Base-by-base conservation (phyloP, 768 basidiomycete species). In the Lactarius sanguifluus region DNA sequence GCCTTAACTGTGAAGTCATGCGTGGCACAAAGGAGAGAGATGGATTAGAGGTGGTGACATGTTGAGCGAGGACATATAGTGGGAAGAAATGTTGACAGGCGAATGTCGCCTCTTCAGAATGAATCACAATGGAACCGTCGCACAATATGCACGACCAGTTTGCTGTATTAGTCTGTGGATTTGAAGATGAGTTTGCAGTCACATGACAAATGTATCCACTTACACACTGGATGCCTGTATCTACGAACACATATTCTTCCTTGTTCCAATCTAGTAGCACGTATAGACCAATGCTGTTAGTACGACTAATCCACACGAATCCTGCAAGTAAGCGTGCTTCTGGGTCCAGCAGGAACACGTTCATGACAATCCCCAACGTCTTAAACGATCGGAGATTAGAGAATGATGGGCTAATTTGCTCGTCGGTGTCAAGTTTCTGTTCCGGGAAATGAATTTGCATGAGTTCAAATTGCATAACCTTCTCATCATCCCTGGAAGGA, bases 101-200 rank as follows among this genome's bases (percentile, higher is more conserved):
- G 5, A 80, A 80, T 9, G 86, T 84, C 61, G 81, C 82, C 74
- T 89, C 88, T 76, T 90, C 89, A 43, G 84, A 87, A 71, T 91
- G 89, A 43, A 91, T 87, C 41, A 90, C 87, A 65, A 91, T 87
- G 68, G 88, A 82, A 58, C 78, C 77, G 69, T 90, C 82, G 71
- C 82, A 84, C 12, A 90, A 75, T 57, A 90, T 90, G 71, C 89
- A 91, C 28, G 88, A 89, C 89, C 89, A 91, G 65, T 90, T 90
- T 12, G 88, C 86, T 23, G 86, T 87, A 73, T 81, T 79, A 15
- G 83, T 80, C 89, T 90, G 66, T 47, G 57, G 43, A 18, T 18
- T 25, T 25, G 16, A 69, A 25, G 30, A 43, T 65, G n/a, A 41
- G 25, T 59, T 23, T 36, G 25, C 36, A 28, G 30, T 55, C 62